A percentile compares a stretch with the other conserved stretches of the same genome.
phyloP scores from a whole-genome alignment of 352 stramenopile species.

The Phytophthora macrochlamydospora region DNA sequence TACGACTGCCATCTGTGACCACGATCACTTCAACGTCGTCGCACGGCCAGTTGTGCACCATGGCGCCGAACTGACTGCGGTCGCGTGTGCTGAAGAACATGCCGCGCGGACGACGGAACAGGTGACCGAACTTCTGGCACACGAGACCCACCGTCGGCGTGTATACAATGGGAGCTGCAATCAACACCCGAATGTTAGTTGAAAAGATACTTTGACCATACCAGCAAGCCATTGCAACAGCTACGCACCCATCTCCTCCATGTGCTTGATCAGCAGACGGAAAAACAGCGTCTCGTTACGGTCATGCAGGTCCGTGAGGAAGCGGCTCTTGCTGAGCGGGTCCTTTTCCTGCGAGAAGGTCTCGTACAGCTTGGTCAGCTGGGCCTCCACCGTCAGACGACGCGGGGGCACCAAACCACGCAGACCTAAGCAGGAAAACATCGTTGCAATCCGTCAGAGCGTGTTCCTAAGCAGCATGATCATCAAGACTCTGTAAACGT shows the following conservation, averaged over 20 bases:
- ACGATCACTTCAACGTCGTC: constrained; percentile 98
- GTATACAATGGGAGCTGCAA: constrained; percentile 94
- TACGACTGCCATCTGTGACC: constrained; percentile 96
- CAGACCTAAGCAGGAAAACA: constrained; percentile 45
- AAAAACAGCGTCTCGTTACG: constrained; percentile 97
- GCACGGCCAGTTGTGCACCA: constrained; percentile 96
- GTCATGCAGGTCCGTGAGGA: constrained; percentile 95
- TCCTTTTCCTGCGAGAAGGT: constrained; percentile 70
- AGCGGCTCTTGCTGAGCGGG: constrained; percentile 93
- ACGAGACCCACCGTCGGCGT: constrained; percentile 96
- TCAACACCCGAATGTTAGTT: constrained; percentile 1
- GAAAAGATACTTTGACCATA: no score
- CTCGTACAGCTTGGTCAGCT: constrained; percentile 81
- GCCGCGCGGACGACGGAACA: constrained; percentile 90
- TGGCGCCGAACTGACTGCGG: constrained; percentile 85
- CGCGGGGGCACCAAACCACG: constrained; percentile 84
- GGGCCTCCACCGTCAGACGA: constrained; percentile 67
- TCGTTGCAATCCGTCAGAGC: constrained; percentile 1
- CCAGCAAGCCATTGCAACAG: neutral
- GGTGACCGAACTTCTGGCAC: constrained; percentile 91
- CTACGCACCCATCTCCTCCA: constrained; percentile 90
- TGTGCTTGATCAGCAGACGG: constrained; percentile 91
- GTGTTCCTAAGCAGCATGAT: no score
- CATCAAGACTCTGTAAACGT: neutral
- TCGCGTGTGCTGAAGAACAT: constrained; percentile 97